Evolutionary conservation across 2,329 filamentous ascomycete genomes (phyloP), one percentile per base, ranked within the genome.

Genomic region (Beauveria caledonica): DNA sequence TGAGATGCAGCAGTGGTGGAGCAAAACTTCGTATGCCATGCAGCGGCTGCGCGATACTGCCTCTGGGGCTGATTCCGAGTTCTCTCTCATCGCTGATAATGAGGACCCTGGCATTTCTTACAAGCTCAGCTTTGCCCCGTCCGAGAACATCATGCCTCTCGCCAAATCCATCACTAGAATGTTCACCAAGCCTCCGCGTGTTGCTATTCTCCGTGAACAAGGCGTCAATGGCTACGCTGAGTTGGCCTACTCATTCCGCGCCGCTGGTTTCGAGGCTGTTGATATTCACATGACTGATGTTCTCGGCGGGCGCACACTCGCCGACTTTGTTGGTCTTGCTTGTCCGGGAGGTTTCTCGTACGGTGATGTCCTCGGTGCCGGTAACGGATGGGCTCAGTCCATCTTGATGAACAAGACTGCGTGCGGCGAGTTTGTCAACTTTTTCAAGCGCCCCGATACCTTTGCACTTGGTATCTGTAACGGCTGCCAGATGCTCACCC

Each of bases 231-330:
- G 92, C 46, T 86, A 97, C 68, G 87, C 91, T n/a, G 94, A 99
- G 74, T 96, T 99, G 90, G 94, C 94, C 1, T 97, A 96, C 70
- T 92, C 92, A 53, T 97, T 97, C 81, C 86, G 88, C 65, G 86
- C 86, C 40, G 93, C 94, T 48, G 93, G 93, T 42, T 97, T 97
- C 77, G 87, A 92, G 54, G 86, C 92, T 15, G 84, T 97, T 51
- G 93, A 99, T 70, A 88, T 97, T 1, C 93, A 97, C 80, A 97
- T 99, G 94, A 94, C 89, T 3, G 93, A 97, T 68, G 86, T 97
- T 60, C 86, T 90, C 25, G 86, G 85, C 11, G 88, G 89, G 17
- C 86, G 90, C 63, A 92, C 90, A 0, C 85, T 99, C 9, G 81
- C 86, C 45, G 87, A 86, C 64, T 97, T 97, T 72, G 86, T 87